phyloP scores from a whole-genome alignment of 768 basidiomycete genomes.

The Suillus placidus region DNA sequence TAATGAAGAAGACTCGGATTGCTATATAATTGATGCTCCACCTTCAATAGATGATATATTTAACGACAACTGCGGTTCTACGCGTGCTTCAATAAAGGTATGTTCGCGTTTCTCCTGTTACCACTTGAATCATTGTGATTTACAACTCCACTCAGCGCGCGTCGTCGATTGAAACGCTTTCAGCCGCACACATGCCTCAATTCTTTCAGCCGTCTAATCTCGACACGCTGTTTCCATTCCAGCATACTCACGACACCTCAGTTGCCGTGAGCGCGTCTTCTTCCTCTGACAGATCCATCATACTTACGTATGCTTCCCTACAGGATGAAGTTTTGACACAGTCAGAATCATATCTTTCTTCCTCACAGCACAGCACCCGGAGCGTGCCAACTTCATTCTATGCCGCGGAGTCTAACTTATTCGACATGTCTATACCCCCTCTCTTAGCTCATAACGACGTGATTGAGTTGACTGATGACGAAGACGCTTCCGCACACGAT shows the following conservation, averaged over 20 bases:
- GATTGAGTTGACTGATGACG: constrained; percentile 3
- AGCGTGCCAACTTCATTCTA: constrained; percentile 7
- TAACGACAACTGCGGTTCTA: constrained; percentile 15
- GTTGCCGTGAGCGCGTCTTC: constrained; percentile 16
- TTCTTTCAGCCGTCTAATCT: constrained; percentile 18
- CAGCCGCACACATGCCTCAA: constrained; percentile 10
- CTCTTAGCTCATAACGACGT: constrained; percentile 1
- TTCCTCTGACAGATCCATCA: neutral
- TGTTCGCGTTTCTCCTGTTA: neutral
- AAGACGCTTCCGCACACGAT: constrained; percentile 6
- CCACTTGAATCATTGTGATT: constrained; percentile 10
- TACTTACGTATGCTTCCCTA: constrained; percentile 2
- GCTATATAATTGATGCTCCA: neutral
- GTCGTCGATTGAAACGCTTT: constrained; percentile 6
- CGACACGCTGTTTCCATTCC: constrained; percentile 7
- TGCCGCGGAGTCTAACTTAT: constrained; percentile 13
- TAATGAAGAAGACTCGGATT: neutral
- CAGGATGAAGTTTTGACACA: constrained; percentile 10
- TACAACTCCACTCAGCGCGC: constrained; percentile 16
- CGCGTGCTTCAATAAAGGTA: constrained; percentile 19
- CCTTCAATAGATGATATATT: neutral
- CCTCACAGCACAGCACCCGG: constrained; percentile 4
- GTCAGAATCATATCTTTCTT: neutral
- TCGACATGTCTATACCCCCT: constrained; percentile 8
- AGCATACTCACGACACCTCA: constrained; percentile 13